These are phyloP conservation scores for Pleomassaria siparia DNA, from an alignment of 2,329 filamentous ascomycete species.

Conservation along the genomic window DNA sequence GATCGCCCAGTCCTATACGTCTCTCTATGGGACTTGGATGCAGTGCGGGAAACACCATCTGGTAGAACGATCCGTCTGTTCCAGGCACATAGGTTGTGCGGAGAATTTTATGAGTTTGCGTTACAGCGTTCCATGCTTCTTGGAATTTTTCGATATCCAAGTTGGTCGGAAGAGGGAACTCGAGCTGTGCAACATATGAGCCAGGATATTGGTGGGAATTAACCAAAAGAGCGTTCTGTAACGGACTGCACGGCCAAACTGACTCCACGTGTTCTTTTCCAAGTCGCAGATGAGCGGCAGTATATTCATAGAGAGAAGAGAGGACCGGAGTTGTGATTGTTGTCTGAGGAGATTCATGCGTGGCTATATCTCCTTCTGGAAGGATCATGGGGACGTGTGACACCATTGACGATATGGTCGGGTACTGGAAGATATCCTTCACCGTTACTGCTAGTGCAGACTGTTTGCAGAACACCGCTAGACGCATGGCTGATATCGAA, in stretches of 20 bases:
- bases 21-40: too few relatives aligned
- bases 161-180: conserved; percentile 7
- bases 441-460: conserved; percentile 13
- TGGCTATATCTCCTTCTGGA: conserved; percentile 3
- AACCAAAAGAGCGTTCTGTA: conserved; percentile 15
- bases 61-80: conserved; percentile 10
- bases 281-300: conserved; percentile 6
- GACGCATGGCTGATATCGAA: conserved; percentile 22
- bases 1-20: conserved; percentile 4
- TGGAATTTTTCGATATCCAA: conserved; percentile 34
- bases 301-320: conserved; percentile 7
- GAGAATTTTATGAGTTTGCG: conserved; percentile 46
- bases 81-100: conserved; percentile 37
- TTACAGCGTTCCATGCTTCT: conserved; percentile 44
- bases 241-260: conserved; percentile 15
- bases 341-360: background rate
- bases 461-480: conserved; percentile 12
- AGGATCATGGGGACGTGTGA: too few relatives aligned
- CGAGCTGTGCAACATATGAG: conserved; percentile 8
- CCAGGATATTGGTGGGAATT: conserved; percentile 7
- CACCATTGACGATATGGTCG: conserved; percentile 23
- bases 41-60: too few relatives aligned
- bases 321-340: conserved; percentile 9
- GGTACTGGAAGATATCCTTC: conserved; percentile 19
- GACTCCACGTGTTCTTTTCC: conserved; percentile 6